Conservation (phyloP, 371 early-diverging fungal genomes). For the Haplosporangium sp. region DNA sequence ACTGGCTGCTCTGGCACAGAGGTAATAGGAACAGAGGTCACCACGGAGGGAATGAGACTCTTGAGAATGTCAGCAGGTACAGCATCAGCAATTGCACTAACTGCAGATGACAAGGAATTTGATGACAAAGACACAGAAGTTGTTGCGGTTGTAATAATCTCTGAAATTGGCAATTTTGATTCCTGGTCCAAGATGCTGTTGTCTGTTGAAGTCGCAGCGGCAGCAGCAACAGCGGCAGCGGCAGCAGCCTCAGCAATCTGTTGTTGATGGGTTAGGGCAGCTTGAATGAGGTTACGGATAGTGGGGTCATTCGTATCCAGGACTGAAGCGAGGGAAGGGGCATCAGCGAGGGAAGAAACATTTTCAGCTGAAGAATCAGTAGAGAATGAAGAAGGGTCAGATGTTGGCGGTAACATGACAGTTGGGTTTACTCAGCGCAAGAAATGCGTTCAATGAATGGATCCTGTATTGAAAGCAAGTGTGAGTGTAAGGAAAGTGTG, state of each 20-base stretch:
- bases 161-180: not conserved
- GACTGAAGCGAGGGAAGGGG: conserved; percentile 11
- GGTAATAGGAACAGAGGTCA: not conserved
- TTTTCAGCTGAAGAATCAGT: conserved; percentile 3
- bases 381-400: conserved; percentile 17
- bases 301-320: conserved; percentile 24
- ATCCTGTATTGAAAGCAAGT: conserved; percentile 2
- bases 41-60: conserved; percentile 11
- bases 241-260: conserved; percentile 16
- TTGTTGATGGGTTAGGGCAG: conserved; percentile 31
- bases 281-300: conserved; percentile 31
- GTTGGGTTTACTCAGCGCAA: conserved; percentile 21
- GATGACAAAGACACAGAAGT: not conserved
- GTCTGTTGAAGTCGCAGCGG: conserved; percentile 6
- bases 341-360: conserved; percentile 9
- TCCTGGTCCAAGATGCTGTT: not conserved
- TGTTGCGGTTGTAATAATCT: not conserved
- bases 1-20: not conserved
- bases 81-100: not conserved
- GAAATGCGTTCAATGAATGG: conserved; percentile 33
- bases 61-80: conserved; percentile 17
- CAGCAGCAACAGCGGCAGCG: conserved; percentile 26
- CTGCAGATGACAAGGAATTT: not conserved
- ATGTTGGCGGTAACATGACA: conserved; percentile 22
- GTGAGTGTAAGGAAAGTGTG: conserved; percentile 3